Percentiles rank a stretch among this genome's conserved stretches.
phyloP scores from a whole-genome alignment of 176 grass and related monocot species.

The Raddia distichophylla region DNA sequence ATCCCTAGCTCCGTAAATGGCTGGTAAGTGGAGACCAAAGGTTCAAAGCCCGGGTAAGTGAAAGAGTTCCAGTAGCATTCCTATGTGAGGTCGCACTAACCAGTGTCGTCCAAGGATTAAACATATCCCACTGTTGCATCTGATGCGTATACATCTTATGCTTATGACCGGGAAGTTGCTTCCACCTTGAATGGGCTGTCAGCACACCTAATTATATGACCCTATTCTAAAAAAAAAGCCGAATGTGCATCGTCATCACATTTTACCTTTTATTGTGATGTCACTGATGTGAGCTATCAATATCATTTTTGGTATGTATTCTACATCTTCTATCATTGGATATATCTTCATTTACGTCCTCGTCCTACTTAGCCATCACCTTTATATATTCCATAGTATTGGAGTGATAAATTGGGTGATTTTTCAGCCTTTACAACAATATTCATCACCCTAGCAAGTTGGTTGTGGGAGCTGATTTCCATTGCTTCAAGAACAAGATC shows the following conservation, averaged over 20 bases:
- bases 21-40: background rate
- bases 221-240: no score
- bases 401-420: slow-evolving; percentile 31
- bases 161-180: no score
- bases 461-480: slow-evolving; percentile 68
- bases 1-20: no score
- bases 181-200: no score
- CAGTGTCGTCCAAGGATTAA: no score
- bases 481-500: slow-evolving; percentile 94
- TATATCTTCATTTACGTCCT: background rate
- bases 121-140: no score
- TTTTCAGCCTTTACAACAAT: slow-evolving; percentile 91
- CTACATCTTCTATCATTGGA: background rate
- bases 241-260: background rate
- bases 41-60: background rate
- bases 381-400: slow-evolving; percentile 9
- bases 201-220: no score
- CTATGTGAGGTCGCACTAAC: background rate
- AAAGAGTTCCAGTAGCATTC: background rate
- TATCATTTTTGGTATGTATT: background rate
- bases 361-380: background rate
- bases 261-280: background rate
- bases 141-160: no score
- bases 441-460: slow-evolving; percentile 88
- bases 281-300: background rate